Evolutionary conservation across 768 basidiomycete species (phyloP).

Genomic region (Saitozyma podzolica): DNA sequence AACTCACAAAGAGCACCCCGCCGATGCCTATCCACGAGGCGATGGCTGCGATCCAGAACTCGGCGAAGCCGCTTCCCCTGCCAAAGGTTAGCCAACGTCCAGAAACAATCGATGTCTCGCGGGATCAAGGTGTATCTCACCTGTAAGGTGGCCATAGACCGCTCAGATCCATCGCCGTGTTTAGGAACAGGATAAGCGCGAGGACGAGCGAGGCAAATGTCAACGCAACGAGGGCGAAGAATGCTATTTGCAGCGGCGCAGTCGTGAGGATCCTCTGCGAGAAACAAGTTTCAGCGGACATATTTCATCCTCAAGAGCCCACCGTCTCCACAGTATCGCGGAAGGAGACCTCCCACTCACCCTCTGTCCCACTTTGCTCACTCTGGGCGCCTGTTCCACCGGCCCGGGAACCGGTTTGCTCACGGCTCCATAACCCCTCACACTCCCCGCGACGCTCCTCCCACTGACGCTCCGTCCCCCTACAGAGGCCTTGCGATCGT

Average conservation of each 20-base stretch:
- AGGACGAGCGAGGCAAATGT: slow-evolving; percentile 37
- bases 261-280: slow-evolving; percentile 47
- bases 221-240: slow-evolving; percentile 37
- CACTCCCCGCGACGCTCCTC: slow-evolving; percentile 33
- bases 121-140: slow-evolving; percentile 9
- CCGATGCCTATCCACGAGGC: slow-evolving; percentile 49
- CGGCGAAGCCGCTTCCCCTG: slow-evolving; percentile 47
- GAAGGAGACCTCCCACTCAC: slow-evolving; percentile 18
- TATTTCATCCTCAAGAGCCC: background rate
- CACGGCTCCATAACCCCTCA: slow-evolving; percentile 35
- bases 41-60: slow-evolving; percentile 48
- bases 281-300: slow-evolving; percentile 4
- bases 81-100: background rate
- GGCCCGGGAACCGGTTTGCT: slow-evolving; percentile 25
- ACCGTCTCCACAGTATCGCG: background rate
- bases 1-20: slow-evolving; percentile 44
- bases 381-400: slow-evolving; percentile 39
- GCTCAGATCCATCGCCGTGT: slow-evolving; percentile 40
- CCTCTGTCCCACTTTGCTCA: slow-evolving; percentile 45
- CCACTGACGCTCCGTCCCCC: slow-evolving; percentile 33
- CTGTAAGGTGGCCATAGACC: slow-evolving; percentile 26
- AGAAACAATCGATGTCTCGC: background rate
- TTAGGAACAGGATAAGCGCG: slow-evolving; percentile 40
- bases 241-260: slow-evolving; percentile 35
- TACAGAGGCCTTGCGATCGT: slow-evolving; percentile 31